phyloP scores from a whole-genome alignment of 129 eudicot genomes.

The Lonicera japonica region DNA sequence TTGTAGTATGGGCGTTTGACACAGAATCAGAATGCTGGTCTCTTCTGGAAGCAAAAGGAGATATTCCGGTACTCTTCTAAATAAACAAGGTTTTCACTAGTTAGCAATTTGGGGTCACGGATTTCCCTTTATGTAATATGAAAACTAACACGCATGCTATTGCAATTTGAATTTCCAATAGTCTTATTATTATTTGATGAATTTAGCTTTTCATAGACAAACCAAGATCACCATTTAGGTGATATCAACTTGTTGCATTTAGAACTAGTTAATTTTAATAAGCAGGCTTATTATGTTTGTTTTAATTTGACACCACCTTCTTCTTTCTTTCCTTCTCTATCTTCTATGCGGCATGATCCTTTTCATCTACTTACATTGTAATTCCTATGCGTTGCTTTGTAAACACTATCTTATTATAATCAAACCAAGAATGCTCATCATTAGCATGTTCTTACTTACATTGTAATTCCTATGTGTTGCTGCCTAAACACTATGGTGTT shows the following conservation, averaged over 20 bases:
- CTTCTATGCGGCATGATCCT: too few relatives aligned
- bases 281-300: neutral
- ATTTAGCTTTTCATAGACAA: neutral
- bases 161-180: neutral
- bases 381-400: too few relatives aligned
- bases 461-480: too few relatives aligned
- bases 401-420: too few relatives aligned
- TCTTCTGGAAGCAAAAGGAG: slow-evolving; percentile 94
- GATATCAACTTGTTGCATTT: neutral
- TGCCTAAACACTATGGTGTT: too few relatives aligned
- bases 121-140: neutral
- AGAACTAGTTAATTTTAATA: too few relatives aligned
- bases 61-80: slow-evolving; percentile 60
- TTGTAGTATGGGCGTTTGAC: slow-evolving; percentile 96
- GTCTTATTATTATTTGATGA: neutral
- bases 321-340: too few relatives aligned
- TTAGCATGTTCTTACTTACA: neutral
- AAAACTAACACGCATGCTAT: slow-evolving; percentile 5
- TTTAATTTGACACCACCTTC: too few relatives aligned
- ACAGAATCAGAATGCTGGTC: slow-evolving; percentile 91
- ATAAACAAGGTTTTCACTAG: neutral
- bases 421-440: too few relatives aligned
- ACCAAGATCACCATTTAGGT: neutral
- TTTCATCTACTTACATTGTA: too few relatives aligned
- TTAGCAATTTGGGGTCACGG: neutral